Evolutionary conservation across 345 rosid species (phyloP).

Genomic region (Zanthoxylum bungeanum): DNA sequence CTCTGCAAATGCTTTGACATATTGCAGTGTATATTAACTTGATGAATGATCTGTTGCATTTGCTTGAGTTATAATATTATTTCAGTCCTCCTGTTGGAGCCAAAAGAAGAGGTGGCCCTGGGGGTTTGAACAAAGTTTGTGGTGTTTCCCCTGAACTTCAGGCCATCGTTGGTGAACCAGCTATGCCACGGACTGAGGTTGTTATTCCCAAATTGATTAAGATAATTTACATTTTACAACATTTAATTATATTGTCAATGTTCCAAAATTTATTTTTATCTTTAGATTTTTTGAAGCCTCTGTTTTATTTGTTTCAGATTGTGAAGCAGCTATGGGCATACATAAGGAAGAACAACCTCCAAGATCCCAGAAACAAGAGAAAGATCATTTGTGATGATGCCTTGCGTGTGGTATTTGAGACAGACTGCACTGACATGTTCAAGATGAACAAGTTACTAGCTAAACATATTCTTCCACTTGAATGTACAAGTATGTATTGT

Average conservation of each 20-base stretch:
- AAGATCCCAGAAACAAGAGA: conserved; percentile 90
- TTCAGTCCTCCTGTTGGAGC: conserved; percentile 21
- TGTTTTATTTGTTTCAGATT: conserved; percentile 40
- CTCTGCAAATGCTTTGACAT: no score
- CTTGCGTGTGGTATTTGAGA: conserved; percentile 76
- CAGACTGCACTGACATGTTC: conserved; percentile 96
- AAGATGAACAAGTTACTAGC: conserved; percentile 92
- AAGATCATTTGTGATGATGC: conserved; percentile 90
- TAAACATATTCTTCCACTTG: conserved; percentile 78
- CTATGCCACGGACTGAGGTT: conserved; percentile 90
- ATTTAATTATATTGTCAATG: no score
- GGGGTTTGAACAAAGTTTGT: conserved; percentile 88
- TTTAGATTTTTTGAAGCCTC: neutral
- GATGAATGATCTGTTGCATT: no score
- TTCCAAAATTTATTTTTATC: neutral
- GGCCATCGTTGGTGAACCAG: conserved; percentile 77
- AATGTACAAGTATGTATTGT: conserved; percentile 59
- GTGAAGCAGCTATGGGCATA: conserved; percentile 94
- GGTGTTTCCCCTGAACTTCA: conserved; percentile 83
- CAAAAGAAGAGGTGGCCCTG: conserved; percentile 80
- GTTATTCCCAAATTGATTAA: neutral
- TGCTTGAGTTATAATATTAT: neutral
- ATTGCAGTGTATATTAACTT: no score
- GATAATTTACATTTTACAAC: no score
- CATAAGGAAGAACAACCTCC: conserved; percentile 88